Base-by-base conservation (phyloP, 768 basidiomycete species). In the Tricholoma terreum region DNA sequence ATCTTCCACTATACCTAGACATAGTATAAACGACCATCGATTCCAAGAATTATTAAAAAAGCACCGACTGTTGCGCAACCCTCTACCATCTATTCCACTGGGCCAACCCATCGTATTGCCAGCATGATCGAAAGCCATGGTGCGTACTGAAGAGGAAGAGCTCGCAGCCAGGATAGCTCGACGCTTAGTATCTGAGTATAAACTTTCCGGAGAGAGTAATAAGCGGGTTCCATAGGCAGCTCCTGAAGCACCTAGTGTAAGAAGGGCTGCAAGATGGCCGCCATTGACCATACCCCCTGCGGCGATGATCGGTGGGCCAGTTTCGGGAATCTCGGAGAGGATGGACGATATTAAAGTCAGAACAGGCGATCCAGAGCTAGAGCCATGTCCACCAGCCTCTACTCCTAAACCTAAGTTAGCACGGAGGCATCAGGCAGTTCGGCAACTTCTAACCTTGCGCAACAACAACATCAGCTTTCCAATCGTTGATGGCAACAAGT, bases 301-400 rank as follows among this genome's bases (percentile, higher is more conserved):
- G 14, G 84, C 90, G 30, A 93, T 70, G 53, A 93, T 62, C 3
- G 81, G 81, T 0, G 83, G 82, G 4, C 75, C 72, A 34, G 69
- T 69, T 34, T 71, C 64, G 3, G 77, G 67, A 15, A 84, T 59
- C 10, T 69, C 72, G 35, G 76, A 69, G 42, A 84, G 70, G 61
- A 90, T 75, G 54, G 77, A 73, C 6, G 86, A 77, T 54, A 92
- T 65, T 43, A 92, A 73, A 12, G 80, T 81, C 54, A 84, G 69
- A 53, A 89, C 75, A 1, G 90, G 83, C 35, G 81, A 80, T 6
- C 87, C 82, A 38, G 76, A 65, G 19, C 71, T 61, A 48, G 77
- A 71, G 6, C 89, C 90, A 70, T 93, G 92, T 24, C 92, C 92
- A 7, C 92, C 92, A 36, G 89, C 82, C 71, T 94, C 92, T 55